Evolutionary conservation across 163 green algal genomes (phyloP).

Genomic region (Trebouxiophyceae sp.): DNA sequence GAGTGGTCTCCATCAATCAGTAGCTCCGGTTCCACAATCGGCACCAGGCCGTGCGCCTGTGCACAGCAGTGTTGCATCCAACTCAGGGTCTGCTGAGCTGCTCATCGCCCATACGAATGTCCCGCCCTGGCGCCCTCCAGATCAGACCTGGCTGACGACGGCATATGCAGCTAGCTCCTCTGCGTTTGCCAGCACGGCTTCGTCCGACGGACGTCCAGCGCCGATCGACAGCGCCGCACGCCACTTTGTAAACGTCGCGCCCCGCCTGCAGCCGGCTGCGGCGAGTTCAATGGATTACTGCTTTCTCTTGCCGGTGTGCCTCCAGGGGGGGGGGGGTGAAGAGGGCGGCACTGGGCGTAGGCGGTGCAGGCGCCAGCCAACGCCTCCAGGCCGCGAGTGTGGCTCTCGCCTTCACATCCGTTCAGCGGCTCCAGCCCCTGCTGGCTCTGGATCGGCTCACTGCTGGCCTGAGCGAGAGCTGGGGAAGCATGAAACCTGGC

Average conservation of each 20-base stretch:
- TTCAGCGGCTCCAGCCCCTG: neutral
- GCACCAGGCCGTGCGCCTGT: slow-evolving; percentile 43
- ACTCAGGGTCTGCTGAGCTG: neutral
- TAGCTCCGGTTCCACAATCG: slow-evolving; percentile 85
- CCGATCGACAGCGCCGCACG: slow-evolving; percentile 63
- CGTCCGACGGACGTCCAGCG: too few relatives aligned
- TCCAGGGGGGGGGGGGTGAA: neutral
- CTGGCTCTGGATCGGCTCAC: neutral
- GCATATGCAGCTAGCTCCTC: neutral
- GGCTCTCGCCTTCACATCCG: neutral
- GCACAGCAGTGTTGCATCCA: neutral
- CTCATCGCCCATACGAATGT: neutral
- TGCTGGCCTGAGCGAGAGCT: too few relatives aligned
- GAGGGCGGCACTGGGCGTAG: slow-evolving; percentile 18
- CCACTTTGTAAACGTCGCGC: slow-evolving; percentile 72
- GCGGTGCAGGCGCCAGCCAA: slow-evolving; percentile 51
- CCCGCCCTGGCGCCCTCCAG: neutral
- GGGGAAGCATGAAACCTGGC: neutral
- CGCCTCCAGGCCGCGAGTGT: slow-evolving; percentile 49
- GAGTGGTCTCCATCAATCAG: slow-evolving; percentile 75
- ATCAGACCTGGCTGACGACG: neutral
- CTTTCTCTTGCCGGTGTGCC: neutral
- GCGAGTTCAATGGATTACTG: neutral
- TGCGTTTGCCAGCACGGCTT: neutral
- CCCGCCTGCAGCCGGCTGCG: slow-evolving; percentile 21